phyloP scores from a whole-genome alignment of 2,329 filamentous ascomycete genomes.

The Proliferodiscus dingleyae region DNA sequence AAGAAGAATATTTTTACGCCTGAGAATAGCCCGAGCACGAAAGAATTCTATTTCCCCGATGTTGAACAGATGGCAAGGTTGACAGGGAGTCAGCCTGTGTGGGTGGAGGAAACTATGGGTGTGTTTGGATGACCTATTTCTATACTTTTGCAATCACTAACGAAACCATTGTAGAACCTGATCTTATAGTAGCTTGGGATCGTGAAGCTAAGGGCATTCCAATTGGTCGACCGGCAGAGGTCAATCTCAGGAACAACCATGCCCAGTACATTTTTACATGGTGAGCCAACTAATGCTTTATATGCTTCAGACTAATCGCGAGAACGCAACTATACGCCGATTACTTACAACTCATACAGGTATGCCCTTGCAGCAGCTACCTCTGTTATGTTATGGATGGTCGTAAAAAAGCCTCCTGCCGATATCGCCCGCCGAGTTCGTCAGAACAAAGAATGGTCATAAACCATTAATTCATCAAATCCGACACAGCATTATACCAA shows the following conservation, averaged over 20 bases:
- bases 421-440: constrained; percentile 69
- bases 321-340: too few relatives aligned
- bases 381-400: constrained; percentile 93
- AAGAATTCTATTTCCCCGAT: constrained; percentile 93
- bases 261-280: constrained; percentile 98
- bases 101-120: constrained; percentile 97
- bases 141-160: constrained; percentile 11
- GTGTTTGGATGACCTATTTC: constrained; percentile 27
- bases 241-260: constrained; percentile 94
- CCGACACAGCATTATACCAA: constrained; percentile 19
- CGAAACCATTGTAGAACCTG: constrained; percentile 56
- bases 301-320: too few relatives aligned
- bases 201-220: constrained; percentile 78
- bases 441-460: constrained; percentile 70
- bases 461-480: constrained; percentile 18
- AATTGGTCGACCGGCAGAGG: constrained; percentile 80
- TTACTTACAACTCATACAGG: constrained; percentile 45
- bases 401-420: constrained; percentile 78
- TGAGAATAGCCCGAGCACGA: constrained; percentile 74
- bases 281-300: constrained; percentile 48
- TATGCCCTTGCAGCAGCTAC: constrained; percentile 82
- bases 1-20: constrained; percentile 99
- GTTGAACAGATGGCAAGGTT: constrained; percentile 84
- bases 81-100: constrained; percentile 80
- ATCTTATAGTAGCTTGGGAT: constrained; percentile 70